Conservation (phyloP, 2,329 filamentous ascomycete genomes). For the Calonectria ilicicola region DNA sequence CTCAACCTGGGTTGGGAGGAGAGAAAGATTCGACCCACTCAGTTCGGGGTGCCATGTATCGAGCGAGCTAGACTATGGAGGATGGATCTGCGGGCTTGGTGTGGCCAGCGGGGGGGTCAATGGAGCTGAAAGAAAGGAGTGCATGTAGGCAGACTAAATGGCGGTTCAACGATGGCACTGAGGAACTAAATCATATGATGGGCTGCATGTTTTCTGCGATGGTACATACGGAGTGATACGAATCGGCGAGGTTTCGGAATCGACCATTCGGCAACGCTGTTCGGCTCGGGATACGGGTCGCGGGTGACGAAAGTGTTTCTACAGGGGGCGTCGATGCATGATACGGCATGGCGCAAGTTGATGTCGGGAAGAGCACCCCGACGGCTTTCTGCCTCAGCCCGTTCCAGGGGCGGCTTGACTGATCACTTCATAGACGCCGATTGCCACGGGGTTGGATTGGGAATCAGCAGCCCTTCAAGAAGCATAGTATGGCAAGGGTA, state of each 20-base stretch:
- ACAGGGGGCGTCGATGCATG: not conserved
- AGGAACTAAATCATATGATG: not conserved
- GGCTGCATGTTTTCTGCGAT: not conserved
- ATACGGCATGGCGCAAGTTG: not conserved
- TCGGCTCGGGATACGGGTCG: slow-evolving; percentile 11
- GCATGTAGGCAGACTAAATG: not conserved
- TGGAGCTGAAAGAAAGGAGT: not conserved
- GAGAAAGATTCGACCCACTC: slow-evolving; percentile 8
- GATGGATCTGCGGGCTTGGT: not conserved
- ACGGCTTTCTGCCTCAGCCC: not conserved
- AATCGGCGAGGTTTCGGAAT: not conserved
- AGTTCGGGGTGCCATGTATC: no score
- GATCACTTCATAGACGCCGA: not conserved
- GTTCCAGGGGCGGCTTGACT: not conserved
- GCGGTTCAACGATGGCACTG: not conserved
- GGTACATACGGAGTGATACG: not conserved
- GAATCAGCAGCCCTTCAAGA: not conserved
- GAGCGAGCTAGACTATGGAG: not conserved
- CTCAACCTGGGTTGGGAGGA: not conserved
- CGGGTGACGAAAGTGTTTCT: slow-evolving; percentile 3
- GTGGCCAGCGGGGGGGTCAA: not conserved
- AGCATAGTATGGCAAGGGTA: not conserved
- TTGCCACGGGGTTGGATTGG: not conserved
- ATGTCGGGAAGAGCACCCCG: not conserved
- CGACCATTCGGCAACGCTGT: slow-evolving; percentile 5